Percentiles rank a stretch among this genome's conserved stretches.
These are phyloP conservation scores for Castanospermum australe DNA, from an alignment of 306 rosid species.

Conservation along the genomic window DNA sequence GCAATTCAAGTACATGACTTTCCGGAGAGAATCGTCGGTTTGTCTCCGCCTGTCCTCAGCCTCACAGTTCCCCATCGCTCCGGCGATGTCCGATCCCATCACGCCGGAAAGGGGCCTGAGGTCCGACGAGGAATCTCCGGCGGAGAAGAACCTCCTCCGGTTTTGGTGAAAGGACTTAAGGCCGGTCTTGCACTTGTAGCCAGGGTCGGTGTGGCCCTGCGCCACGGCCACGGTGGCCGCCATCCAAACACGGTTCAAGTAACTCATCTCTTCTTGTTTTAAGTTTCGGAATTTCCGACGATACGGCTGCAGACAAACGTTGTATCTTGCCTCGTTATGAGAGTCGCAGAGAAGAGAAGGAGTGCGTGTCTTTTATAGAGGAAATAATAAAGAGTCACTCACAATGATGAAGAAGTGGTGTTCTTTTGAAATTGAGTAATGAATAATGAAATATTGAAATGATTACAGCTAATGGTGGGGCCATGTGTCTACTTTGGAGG, in stretches of 20 bases:
- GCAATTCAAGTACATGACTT: slow-evolving; percentile 75
- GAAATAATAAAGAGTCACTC: too few species aligned
- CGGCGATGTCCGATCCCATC: slow-evolving; percentile 26
- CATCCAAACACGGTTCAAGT: slow-evolving; percentile 45
- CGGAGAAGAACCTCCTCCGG: slow-evolving; percentile 30
- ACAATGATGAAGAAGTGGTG: slow-evolving; percentile 12
- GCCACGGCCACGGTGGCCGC: slow-evolving; percentile 50
- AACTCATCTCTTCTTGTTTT: slow-evolving; percentile 30
- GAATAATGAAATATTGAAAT: too few species aligned
- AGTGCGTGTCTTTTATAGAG: slow-evolving; percentile 4
- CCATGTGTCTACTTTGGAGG: background rate
- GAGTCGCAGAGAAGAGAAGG: background rate
- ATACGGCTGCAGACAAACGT: background rate
- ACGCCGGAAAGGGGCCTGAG: slow-evolving; percentile 22
- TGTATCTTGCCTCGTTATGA: background rate
- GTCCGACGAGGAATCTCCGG: slow-evolving; percentile 31
- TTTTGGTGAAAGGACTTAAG: slow-evolving; percentile 38
- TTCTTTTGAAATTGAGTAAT: background rate
- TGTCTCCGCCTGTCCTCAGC: slow-evolving; percentile 27
- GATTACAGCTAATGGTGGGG: background rate
- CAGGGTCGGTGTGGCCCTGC: slow-evolving; percentile 45
- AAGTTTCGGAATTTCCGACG: background rate
- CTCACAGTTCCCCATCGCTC: slow-evolving; percentile 21
- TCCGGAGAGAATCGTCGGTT: slow-evolving; percentile 63
- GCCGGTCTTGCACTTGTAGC: slow-evolving; percentile 34